Evolutionary conservation across 192 early-diverging fungal genomes (phyloP).

Genomic region (Mortierella hygrophila): DNA sequence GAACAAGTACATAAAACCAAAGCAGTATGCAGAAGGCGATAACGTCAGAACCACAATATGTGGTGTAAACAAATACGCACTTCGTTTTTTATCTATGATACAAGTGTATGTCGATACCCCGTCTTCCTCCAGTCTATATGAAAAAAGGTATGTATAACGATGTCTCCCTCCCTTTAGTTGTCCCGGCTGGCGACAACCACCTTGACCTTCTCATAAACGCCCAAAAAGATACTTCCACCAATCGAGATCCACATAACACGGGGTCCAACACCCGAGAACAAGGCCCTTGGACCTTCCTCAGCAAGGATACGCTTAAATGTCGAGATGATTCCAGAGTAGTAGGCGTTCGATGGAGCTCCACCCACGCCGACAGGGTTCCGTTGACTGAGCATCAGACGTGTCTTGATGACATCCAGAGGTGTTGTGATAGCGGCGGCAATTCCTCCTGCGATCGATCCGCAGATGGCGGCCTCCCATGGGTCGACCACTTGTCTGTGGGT

Average conservation of each 20-base stretch:
- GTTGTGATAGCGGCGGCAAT: conserved; percentile 92
- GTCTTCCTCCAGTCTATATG: background rate
- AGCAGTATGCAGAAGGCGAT: background rate
- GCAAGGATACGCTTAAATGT: conserved; percentile 81
- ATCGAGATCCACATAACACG: conserved; percentile 96
- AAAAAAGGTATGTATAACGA: conserved; percentile 4
- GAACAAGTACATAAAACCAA: background rate
- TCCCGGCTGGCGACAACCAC: conserved; percentile 2
- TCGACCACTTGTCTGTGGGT: conserved; percentile 62
- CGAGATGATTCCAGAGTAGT: conserved; percentile 75
- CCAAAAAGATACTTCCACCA: conserved; percentile 96
- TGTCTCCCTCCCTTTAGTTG: background rate
- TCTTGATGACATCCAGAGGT: conserved; percentile 97
- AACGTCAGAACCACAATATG: background rate
- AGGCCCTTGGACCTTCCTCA: conserved; percentile 81
- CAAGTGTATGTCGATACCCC: background rate
- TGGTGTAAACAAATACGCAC: background rate
- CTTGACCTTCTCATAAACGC: conserved; percentile 90
- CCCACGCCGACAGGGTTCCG: conserved; percentile 41
- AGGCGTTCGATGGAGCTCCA: conserved; percentile 52
- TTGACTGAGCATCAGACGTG: conserved; percentile 93
- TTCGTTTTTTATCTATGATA: conserved; percentile 5
- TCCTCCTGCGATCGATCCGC: conserved; percentile 91
- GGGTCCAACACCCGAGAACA: conserved; percentile 94
- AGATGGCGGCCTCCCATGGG: conserved; percentile 88